phyloP scores from a whole-genome alignment of 2,329 filamentous ascomycete species.

The Microdochium paspali region DNA sequence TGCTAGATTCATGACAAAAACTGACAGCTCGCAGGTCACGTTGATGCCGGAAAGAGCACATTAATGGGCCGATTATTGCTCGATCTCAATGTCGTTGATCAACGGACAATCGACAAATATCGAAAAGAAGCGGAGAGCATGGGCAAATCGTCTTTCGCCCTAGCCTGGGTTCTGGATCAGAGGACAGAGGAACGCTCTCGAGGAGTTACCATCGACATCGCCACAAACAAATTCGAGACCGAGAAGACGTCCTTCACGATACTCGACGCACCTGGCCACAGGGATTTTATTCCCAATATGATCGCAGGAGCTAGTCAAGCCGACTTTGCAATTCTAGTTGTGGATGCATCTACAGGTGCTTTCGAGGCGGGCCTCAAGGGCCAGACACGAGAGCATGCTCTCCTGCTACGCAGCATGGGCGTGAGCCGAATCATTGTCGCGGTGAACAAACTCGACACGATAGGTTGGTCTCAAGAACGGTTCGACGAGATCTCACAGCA shows the following conservation, averaged over 20 bases:
- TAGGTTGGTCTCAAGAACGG: conserved; percentile 71
- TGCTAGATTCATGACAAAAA: conserved; percentile 4
- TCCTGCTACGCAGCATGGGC: conserved; percentile 83
- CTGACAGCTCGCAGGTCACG: conserved; percentile 56
- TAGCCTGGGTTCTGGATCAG: conserved; percentile 96
- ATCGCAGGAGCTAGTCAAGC: conserved; percentile 94
- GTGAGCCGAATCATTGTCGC: conserved; percentile 82
- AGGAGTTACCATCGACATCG: conserved; percentile 94
- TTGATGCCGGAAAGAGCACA: conserved; percentile 96
- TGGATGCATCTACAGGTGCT: conserved; percentile 81
- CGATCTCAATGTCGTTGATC: conserved; percentile 80
- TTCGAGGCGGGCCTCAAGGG: conserved; percentile 91
- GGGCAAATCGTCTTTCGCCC: conserved; percentile 89
- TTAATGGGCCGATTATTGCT: conserved; percentile 91
- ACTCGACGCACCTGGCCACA: conserved; percentile 86
- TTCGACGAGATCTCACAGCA: conserved; percentile 83
- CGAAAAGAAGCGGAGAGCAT: conserved; percentile 81
- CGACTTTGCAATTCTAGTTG: conserved; percentile 89
- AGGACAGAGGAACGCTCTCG: conserved; percentile 79
- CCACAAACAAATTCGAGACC: conserved; percentile 90
- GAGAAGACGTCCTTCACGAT: conserved; percentile 83
- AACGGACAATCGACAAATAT: conserved; percentile 81
- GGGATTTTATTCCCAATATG: conserved; percentile 98
- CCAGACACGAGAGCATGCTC: conserved; percentile 87
- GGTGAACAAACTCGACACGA: conserved; percentile 89